Evolutionary conservation across 2,329 filamentous ascomycete species (phyloP), one percentile per base, ranked within the genome.

Genomic region (Karstenula rhodostoma): DNA sequence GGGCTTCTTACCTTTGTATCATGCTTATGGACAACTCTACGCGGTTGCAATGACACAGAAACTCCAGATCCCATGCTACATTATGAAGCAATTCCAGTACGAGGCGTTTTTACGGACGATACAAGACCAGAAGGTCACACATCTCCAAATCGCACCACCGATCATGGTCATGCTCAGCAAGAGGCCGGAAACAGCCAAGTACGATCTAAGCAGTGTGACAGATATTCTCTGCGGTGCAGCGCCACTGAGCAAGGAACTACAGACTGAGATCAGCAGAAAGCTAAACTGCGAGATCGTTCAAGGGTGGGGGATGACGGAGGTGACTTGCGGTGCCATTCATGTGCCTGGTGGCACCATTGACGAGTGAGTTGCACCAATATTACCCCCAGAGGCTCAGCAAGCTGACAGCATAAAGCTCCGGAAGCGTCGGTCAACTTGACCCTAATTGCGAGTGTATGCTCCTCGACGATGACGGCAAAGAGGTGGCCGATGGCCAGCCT

Each of bases 11-110:
- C 79, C 79, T 0, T 63, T 80, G 0, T 80, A 80, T 48, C 79
- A 81, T 56, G 79, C 78, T 0, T 86, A 85, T 62, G 84, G 84
- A 4, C 78, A 81, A 57, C 69, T 80, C 3, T 81, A 78, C 52
- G 74, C 73, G 13, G 77, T 77, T 50, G 67, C 75, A 47, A 78
- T 79, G 70, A 82, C 78, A 0, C 74, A 82, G 17, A 80, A 79
- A 47, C 76, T 84, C 8, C 79, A 81, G 1, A 81, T 86, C 13
- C 77, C 78, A 0, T 72, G 74, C 19, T 80, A 79, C 56, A 75
- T 80, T 52, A 80, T 81, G 78, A 73, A 76, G 51, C 70, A 75
- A 32, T 81, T 81, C 59, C 68, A 75, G n/a, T 80, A 77, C 59
- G 71, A 74, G 37, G 73, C 77, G 46, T 81, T 77, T 55, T 63